Evolutionary conservation across 305 asterid species (phyloP), one percentile per base, ranked within the genome.

Genomic region (Stenogyne calaminthoides): DNA sequence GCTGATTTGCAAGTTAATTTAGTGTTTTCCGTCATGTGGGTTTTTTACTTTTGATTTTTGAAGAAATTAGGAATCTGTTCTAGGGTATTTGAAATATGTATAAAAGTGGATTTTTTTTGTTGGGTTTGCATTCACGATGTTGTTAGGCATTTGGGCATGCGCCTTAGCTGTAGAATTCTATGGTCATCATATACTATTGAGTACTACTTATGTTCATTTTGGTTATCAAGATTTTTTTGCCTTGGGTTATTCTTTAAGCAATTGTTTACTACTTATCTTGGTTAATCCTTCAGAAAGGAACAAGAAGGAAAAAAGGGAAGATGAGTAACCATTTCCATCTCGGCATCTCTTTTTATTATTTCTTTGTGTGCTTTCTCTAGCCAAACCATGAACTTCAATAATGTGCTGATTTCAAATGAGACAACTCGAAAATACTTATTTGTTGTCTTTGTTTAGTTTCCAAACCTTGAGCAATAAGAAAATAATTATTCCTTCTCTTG

Each of bases 1-100:
- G 44, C 51, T 62, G 37, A 25, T 64, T 74, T 74, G 71, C 29
- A 34, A 64, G n/a, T n/a, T n/a, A n/a, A n/a, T n/a, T n/a, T n/a
- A n/a, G n/a, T 54, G 65, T 27, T 16, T 72, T 76, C 69, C 61
- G 20, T 73, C n/a, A 2, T 6, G 11, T 44, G 72, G 51, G 63
- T 22, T 6, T 65, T 14, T 64, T 29, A 9, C n/a, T 14, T 36
- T 12, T 57, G 32, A 52, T n/a, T 36, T 55, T 54, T 34, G 16
- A 9, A 12, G 15, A 55, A 40, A 9, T 57, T 46, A 58, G 27
- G 32, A 3, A 9, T 69, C 32, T 27, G 62, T 14, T 58, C n/a
- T 64, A 16, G 29, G 63, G 46, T 54, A 18, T 67, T 18, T 16
- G 64, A 22, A 69, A n/a, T 44, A 39, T 12, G 36, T 64, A 2